A percentile compares a stretch with the other conserved stretches of the same genome.
Evolutionary conservation across 208 protist species (phyloP).

Genomic region (Trypanosoma scelopori): DNA sequence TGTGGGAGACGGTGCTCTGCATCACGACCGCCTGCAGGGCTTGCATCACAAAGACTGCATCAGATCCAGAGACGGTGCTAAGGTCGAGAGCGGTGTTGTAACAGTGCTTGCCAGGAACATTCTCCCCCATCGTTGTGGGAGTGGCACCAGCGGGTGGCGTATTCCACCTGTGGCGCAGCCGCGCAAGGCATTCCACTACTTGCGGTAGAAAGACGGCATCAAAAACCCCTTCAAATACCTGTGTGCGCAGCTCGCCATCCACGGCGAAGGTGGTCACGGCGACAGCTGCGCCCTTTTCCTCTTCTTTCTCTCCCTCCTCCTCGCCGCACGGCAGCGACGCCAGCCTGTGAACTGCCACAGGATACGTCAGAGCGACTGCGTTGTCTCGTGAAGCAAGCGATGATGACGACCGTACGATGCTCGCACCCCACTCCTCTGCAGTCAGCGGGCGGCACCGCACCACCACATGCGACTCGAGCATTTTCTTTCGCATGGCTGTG

Average conservation of each 20-base stretch:
- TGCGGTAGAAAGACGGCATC: conserved; percentile 8
- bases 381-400: neutral
- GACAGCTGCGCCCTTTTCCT: neutral
- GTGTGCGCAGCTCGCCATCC: neutral
- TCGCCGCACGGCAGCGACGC: neutral
- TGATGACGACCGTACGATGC: neutral
- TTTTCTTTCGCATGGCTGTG: neutral
- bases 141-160: neutral
- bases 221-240: conserved; percentile 3
- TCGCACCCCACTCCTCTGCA: conserved; percentile 1
- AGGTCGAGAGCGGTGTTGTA: conserved; percentile 4
- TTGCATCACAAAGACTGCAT: neutral
- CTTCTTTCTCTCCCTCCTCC: neutral
- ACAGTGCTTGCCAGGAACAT: neutral
- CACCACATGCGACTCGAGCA: conserved; percentile 6
- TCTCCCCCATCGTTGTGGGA: neutral
- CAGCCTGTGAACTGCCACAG: neutral
- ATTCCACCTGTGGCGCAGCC: conserved; percentile 3
- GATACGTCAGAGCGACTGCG: neutral
- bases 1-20: neutral
- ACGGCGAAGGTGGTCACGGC: neutral
- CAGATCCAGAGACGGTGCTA: neutral
- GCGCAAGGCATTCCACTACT: conserved; percentile 4
- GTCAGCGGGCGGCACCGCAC: conserved; percentile 16
- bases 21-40: neutral